Conservation (phyloP, 192 early-diverging fungal genomes). For the Piromyces finnis region DNA sequence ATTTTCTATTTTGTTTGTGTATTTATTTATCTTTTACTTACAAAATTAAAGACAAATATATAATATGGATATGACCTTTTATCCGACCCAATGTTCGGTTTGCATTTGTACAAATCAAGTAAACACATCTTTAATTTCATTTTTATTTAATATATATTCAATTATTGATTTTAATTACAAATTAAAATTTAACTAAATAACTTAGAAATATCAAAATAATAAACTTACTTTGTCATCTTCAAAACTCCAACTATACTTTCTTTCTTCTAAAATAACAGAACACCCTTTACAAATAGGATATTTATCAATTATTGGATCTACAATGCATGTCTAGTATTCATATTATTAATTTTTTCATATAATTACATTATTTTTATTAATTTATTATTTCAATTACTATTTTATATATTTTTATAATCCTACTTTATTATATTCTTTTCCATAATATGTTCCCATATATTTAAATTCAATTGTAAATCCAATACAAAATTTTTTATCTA, state of each 20-base stretch:
- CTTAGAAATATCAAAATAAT: not conserved
- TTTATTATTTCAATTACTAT: not conserved
- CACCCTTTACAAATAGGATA: not conserved
- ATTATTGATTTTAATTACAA: too few relatives aligned
- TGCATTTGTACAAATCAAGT: not conserved
- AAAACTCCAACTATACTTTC: not conserved
- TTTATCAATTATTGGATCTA: not conserved
- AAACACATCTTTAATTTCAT: not conserved
- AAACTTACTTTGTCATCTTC: not conserved
- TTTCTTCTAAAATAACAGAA: not conserved
- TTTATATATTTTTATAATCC: not conserved
- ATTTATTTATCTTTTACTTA: not conserved
- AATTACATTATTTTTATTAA: too few relatives aligned
- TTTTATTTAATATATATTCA: not conserved
- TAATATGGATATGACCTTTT: not conserved
- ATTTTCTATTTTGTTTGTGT: too few relatives aligned
- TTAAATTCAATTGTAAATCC: not conserved
- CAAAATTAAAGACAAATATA: not conserved
- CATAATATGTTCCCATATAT: not conserved
- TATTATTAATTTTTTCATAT: too few relatives aligned
- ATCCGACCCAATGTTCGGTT: not conserved
- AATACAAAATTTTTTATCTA: too few relatives aligned
- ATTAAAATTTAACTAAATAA: too few relatives aligned
- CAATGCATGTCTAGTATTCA: not conserved
- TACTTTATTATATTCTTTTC: not conserved